phyloP scores from a whole-genome alignment of 345 rosid genomes.

The Brassica incana region DNA sequence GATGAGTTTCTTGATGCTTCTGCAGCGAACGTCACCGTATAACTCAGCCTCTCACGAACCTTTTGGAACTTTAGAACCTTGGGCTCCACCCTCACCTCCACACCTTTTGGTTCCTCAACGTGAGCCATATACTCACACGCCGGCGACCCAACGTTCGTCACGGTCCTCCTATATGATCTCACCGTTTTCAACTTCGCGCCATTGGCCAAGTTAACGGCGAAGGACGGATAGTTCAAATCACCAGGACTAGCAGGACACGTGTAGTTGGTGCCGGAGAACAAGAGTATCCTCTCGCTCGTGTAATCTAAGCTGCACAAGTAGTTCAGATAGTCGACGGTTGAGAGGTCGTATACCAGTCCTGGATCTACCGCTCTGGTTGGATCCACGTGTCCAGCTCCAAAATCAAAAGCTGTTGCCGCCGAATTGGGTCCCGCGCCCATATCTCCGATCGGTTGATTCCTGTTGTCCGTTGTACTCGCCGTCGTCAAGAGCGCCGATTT shows the following conservation, averaged over 20 bases:
- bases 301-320: constrained; percentile 65
- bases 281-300: constrained; percentile 52
- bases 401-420: constrained; percentile 53
- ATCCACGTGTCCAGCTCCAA: constrained; percentile 66
- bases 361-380: constrained; percentile 57
- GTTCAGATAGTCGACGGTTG: constrained; percentile 44
- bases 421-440: constrained; percentile 36
- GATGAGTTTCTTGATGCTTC: constrained; percentile 4
- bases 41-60: constrained; percentile 54
- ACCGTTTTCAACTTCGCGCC: constrained; percentile 28
- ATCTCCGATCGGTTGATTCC: constrained; percentile 34
- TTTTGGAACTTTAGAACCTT: constrained; percentile 49
- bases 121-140: constrained; percentile 49
- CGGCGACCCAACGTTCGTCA: constrained; percentile 64
- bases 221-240: constrained; percentile 65
- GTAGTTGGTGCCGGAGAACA: constrained; percentile 43
- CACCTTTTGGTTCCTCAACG: constrained; percentile 55
- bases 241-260: constrained; percentile 48
- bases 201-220: constrained; percentile 52
- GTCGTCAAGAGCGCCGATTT: constrained; percentile 92
- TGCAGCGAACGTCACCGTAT: constrained; percentile 48
- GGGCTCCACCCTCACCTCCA: constrained; percentile 54
- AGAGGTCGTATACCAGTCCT: constrained; percentile 56
- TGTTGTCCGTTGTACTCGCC: constrained; percentile 57
- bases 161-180: constrained; percentile 46